Evolutionary conservation across 73 alveolate genomes (phyloP), one percentile per base, ranked within the genome.

Genomic region (Durusdinium trenchii): DNA sequence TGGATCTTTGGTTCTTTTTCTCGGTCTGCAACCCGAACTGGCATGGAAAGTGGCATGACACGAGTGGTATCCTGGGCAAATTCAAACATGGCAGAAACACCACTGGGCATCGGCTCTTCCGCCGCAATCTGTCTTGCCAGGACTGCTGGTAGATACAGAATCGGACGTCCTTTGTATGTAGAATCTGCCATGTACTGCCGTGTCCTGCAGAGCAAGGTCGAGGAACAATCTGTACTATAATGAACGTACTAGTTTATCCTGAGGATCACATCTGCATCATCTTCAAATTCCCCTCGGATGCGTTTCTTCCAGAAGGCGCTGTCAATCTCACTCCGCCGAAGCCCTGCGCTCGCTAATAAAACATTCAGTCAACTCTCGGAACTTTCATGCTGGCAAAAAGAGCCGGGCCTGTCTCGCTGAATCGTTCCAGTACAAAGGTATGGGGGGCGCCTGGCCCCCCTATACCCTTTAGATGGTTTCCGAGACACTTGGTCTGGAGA

Each of bases 361-460:
- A 42, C 6, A 40, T 14, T 12, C 36, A n/a, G 40, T 10, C 43
- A 23, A 9, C 43, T 3, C 40, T 0, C 0, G 26, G 5, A 12
- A 32, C 18, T 18, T 6, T 73, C 16, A 0, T 23, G 4, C 30
- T 1, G 18, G 73, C 73, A n/a, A 32, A 40, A 73, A 36, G 52
- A 9, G 35, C 4, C 87, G 32, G 0, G 61, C 87, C 87, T 76
- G 87, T 16, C 20, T 76, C 87, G 40, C 87, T 43, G 61, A 76
- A 76, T 16, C 87, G 32, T 26, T 76, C 87, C 40, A 76, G 43
- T 3, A 6, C 18, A 30, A 76, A 76, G 3, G 36, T 36, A 40
- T 76, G 87, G 43, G 87, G 87, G 42, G 87, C 87, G 40, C 87
- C 87, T 3, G 62, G 42, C 26, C 87, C 87, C 5, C 87, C 87